Evolutionary conservation across 257 asterid species (phyloP), one percentile per base, ranked within the genome.

Genomic region (Striga asiatica): DNA sequence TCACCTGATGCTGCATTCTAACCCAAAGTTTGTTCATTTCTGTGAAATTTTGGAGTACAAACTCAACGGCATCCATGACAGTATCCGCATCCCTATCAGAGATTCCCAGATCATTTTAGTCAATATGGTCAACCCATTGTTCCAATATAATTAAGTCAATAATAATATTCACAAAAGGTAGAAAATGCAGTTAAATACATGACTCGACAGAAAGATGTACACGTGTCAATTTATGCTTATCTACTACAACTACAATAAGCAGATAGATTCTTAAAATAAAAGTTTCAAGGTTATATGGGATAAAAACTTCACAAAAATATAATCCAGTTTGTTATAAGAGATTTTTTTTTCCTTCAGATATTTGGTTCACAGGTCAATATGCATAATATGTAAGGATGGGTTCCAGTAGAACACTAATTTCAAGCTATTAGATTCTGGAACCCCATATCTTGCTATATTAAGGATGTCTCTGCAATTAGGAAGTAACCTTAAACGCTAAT

Each of bases 1-100:
- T 72, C 69, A 92, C 99, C 97, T 84, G 95, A 70, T 92, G 93
- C 60, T 92, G 99, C 99, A 92, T 92, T 71, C 97, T 81, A 68
- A 92, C 99, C 99, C 99, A 92, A 45, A 92, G 99, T 69, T 92
- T 88, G 80, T 92, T 92, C 99, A 92, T 92, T 80, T 92, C 99
- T 5, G 97, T 88, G 76, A 92, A 92, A 79, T 92, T 92, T 76
- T 88, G 99, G 58, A 92, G 95, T 49, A 92, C 97, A 73, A 92
- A 92, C 70, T 92, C 99, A 39, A 92, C 94, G 35, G 97, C 93
- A 73, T 88, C 94, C 56, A 56, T 69, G 53, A 83, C 89, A 3
- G 97, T 85, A 67, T 92, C 93, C 41, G 93, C 97, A 78, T 85
- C 99, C 50, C 99, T 92, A 71, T 61, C 66, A 66, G 67, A 61